Evolutionary conservation across 2,329 filamentous ascomycete genomes (phyloP), one percentile per base, ranked within the genome.

Genomic region (Hypoxylon sp.): DNA sequence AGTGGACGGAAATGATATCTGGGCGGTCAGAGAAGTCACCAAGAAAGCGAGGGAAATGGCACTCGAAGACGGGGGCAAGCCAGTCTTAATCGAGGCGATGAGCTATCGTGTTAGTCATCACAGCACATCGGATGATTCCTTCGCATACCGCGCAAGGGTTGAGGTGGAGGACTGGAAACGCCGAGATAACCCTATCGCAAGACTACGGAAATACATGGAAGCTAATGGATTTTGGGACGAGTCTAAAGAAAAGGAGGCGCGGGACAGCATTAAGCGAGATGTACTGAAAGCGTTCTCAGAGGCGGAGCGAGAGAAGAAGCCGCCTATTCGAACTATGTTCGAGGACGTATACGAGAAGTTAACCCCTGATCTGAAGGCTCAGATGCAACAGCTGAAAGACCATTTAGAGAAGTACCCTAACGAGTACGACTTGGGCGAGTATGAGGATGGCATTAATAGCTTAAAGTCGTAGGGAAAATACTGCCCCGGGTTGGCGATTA

Each of bases 41-140:
- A 89, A 88, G 76, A 87, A 88, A 78, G 96, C 96, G 0, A 88
- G 94, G 1, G 86, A 88, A 53, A 88, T 95, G 76, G 94, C 95
- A 0, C 85, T 98, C 2, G 84, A 91, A 62, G 90, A 93, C 47
- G 93, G 93, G n/a, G 92, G 93, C 3, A 89, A 88, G 70, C 94
- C 94, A 0, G 88, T 99, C 0, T 84, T 99, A 6, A 91, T 99
- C 44, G 96, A 99, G 81, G 94, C 94, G 62, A 97, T 99, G 93
- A 95, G 93, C 24, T 99, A 99, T 81, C 94, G 96, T n/a, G 94
- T 98, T 47, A 95, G 93, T 5, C 94, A 99, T 78, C 96, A 99
- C 83, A 97, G 94, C 80, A 99, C 96, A 0, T 96, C 92, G 0
- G 96, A 99, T 77, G 96, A 99, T 81, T 96, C 92, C 26, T 99